Base-by-base conservation (phyloP, 768 basidiomycete species). In the Dacryopinax spathularia region DNA sequence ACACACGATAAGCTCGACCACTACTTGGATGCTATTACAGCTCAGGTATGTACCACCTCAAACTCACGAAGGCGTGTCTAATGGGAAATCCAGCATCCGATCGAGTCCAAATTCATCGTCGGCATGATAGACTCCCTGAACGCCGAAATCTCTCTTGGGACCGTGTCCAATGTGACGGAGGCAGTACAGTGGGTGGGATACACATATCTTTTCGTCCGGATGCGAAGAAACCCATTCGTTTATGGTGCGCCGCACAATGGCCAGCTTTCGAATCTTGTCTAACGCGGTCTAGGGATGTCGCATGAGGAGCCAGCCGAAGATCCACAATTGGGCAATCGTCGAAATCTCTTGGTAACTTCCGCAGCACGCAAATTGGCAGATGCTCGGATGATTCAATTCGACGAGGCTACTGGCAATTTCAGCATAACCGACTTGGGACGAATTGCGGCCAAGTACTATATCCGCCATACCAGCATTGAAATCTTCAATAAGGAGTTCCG, bases 371-470 rank as follows among this genome's bases (percentile, higher is more conserved):
- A 77, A 64, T 82, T 99, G 1, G 79, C 83, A 25, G 77, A 82
- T 31, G 79, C 84, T 13, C 79, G 81, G 37, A 99, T 99, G 96
- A 86, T 97, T 61, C 78, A 82, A 44, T 89, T 85, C 69, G 85
- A 92, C 69, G 72, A 75, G 34, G 72, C 72, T 0, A 79, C 77
- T 3, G 83, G 82, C 13, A 74, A 79, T 1, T 85, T 96, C 63
- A 75, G 79, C 1, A 83, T 87, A 67, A 91, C 88, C n/a, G 94
- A 96, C 67, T 75, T 95, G 1, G 96, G 96, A n/a, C 79, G 92
- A 67, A 94, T 98, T 69, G 93, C 96, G 0, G 91, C 95, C 2
- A 94, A 89, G 74, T 99, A 96, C 74, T 99, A 98, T 74, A 88
- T 99, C 70, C 83, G 88, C 20, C 76, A 91, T 72, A 76, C 82